Percentiles rank a stretch among this genome's conserved stretches.
phyloP scores from a whole-genome alignment of 306 rosid genomes.

The Corylus heterophylla region DNA sequence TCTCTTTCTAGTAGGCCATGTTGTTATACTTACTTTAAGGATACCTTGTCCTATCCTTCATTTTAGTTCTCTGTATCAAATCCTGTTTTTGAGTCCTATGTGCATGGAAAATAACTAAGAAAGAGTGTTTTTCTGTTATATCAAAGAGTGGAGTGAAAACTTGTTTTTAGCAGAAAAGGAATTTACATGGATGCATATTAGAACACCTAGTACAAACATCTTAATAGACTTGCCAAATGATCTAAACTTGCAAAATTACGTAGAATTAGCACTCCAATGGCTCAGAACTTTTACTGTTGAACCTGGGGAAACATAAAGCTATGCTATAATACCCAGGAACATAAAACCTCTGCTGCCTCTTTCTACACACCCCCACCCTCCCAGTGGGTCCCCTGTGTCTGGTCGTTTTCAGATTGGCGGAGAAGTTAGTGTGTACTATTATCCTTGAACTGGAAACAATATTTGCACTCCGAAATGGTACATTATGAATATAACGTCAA shows the following conservation, averaged over 20 bases:
- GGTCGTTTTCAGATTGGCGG: not conserved
- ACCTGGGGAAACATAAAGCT: no score
- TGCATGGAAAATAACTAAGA: not conserved
- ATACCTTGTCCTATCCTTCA: not conserved
- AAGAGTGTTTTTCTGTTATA: not conserved
- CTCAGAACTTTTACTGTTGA: not conserved
- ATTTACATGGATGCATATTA: no score
- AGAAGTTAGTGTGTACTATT: not conserved
- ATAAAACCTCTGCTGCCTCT: not conserved
- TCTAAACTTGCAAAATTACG: no score
- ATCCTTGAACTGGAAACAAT: not conserved
- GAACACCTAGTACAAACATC: not conserved
- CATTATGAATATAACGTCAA: not conserved
- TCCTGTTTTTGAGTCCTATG: constrained; percentile 1
- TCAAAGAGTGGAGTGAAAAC: not conserved
- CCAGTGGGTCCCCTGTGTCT: not conserved
- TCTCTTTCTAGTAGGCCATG: not conserved
- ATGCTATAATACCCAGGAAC: not conserved
- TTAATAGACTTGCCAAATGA: not conserved
- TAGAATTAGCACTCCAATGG: not conserved
- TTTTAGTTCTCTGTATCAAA: constrained; percentile 4
- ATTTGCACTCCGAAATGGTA: not conserved
- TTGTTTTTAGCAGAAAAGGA: constrained; percentile 4
- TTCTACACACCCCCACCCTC: not conserved
- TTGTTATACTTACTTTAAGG: constrained; percentile 14